A percentile compares a stretch with the other conserved stretches of the same genome.
These are phyloP conservation scores for Fraxinus baroniana DNA, from an alignment of 305 asterid genomes.

Conservation along the genomic window DNA sequence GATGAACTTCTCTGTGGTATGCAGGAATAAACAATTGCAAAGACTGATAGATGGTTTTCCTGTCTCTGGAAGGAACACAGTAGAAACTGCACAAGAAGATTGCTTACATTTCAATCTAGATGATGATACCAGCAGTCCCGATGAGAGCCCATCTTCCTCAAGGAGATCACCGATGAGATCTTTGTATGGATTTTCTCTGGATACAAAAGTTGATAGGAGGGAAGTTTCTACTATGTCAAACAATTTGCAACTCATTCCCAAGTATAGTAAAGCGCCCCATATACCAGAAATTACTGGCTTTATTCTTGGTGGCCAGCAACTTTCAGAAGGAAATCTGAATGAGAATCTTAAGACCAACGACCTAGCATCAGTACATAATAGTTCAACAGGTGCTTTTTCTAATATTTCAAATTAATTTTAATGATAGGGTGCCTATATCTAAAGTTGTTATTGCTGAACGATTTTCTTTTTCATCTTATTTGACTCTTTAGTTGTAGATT, in stretches of 20 bases:
- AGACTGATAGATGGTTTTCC: slow-evolving; percentile 46
- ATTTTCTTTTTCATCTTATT: slow-evolving; percentile 28
- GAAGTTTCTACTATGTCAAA: slow-evolving; percentile 38
- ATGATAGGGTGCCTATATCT: slow-evolving; percentile 4
- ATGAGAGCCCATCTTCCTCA: slow-evolving; percentile 50
- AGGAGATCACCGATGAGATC: slow-evolving; percentile 48
- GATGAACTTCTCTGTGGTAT: slow-evolving; percentile 15
- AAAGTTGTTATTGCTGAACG: slow-evolving; percentile 12
- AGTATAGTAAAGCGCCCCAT: slow-evolving; percentile 28
- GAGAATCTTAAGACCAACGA: slow-evolving; percentile 45
- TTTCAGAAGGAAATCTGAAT: slow-evolving; percentile 50
- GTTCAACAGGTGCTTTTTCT: slow-evolving; percentile 45
- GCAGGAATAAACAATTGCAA: slow-evolving; percentile 49
- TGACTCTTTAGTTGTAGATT: slow-evolving; percentile 52
- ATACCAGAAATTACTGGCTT: slow-evolving; percentile 37
- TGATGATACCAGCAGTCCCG: slow-evolving; percentile 59
- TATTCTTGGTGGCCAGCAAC: slow-evolving; percentile 37
- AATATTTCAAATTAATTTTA: slow-evolving; percentile 1
- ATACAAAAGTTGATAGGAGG: slow-evolving; percentile 46
- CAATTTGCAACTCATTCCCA: slow-evolving; percentile 34
- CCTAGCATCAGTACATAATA: slow-evolving; percentile 35
- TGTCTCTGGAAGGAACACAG: slow-evolving; percentile 46
- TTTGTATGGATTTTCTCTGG: slow-evolving; percentile 58
- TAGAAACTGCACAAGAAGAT: slow-evolving; percentile 63
- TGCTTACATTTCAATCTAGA: slow-evolving; percentile 70